Evolutionary conservation across 768 basidiomycete species (phyloP).

Genomic region (Chalciporus piperatus): DNA sequence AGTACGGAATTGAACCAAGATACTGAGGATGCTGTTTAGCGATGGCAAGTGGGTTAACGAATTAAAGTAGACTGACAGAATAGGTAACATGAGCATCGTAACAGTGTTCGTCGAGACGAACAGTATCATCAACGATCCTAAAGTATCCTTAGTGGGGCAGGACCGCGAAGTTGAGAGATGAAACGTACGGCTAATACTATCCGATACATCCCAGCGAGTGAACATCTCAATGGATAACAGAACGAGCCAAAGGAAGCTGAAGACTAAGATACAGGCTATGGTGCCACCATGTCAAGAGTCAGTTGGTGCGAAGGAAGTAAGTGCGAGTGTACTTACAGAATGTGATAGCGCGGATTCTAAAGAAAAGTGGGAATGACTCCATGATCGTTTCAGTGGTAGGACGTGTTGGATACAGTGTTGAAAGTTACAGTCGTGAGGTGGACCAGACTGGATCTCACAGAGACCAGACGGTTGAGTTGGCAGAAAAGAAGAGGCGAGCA

Average conservation of each 20-base stretch:
- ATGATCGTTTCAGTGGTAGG: slow-evolving; percentile 8
- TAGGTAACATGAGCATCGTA: slow-evolving; percentile 40
- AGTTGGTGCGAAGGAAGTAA: not conserved
- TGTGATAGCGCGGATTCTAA: slow-evolving; percentile 27
- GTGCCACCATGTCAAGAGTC: not conserved
- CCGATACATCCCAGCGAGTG: slow-evolving; percentile 45
- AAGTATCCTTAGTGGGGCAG: not conserved
- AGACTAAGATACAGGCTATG: slow-evolving; percentile 41
- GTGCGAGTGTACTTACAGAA: slow-evolving; percentile 26
- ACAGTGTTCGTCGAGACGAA: slow-evolving; percentile 41
- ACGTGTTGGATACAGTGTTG: not conserved
- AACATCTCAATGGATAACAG: slow-evolving; percentile 46
- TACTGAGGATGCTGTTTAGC: slow-evolving; percentile 28
- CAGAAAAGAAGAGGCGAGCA: slow-evolving; percentile 11
- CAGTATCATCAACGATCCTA: slow-evolving; percentile 39
- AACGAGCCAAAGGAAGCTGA: slow-evolving; percentile 48
- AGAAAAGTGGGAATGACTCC: slow-evolving; percentile 32
- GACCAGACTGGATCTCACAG: slow-evolving; percentile 12
- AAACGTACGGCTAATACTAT: slow-evolving; percentile 43
- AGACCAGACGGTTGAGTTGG: slow-evolving; percentile 18
- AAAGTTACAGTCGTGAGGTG: not conserved
- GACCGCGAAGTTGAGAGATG: not conserved
- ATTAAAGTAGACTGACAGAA: slow-evolving; percentile 36
- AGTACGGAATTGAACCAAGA: slow-evolving; percentile 45
- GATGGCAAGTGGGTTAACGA: not conserved